Evolutionary conservation across 352 stramenopile species (phyloP).

Genomic region (Albugo laibachii): DNA sequence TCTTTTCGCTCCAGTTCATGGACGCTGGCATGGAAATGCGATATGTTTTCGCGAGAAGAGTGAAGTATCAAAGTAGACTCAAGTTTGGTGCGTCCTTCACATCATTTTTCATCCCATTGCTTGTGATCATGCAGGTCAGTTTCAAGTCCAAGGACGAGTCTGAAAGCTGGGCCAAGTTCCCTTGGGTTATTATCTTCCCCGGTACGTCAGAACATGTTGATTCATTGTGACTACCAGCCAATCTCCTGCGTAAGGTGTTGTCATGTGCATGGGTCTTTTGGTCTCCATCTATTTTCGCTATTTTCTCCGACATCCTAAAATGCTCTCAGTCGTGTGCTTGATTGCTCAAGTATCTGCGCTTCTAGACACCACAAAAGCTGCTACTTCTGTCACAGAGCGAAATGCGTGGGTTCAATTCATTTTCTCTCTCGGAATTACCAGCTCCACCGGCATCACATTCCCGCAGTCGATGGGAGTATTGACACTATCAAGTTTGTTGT

Average conservation of each 20-base stretch:
- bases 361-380: constrained; percentile 50
- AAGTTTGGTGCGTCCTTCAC: constrained; percentile 58
- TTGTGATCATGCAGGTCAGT: constrained; percentile 73
- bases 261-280: constrained; percentile 52
- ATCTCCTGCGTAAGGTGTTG: constrained; percentile 15
- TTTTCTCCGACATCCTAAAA: constrained; percentile 32
- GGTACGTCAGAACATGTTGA: constrained; percentile 4
- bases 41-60: constrained; percentile 20
- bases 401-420: constrained; percentile 80
- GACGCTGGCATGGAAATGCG: constrained; percentile 45
- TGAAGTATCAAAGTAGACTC: constrained; percentile 55
- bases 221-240: neutral
- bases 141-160: constrained; percentile 48
- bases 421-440: constrained; percentile 66
- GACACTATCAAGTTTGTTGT: constrained; percentile 35
- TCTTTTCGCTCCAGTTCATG: constrained; percentile 47
- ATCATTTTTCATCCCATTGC: constrained; percentile 61
- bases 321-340: constrained; percentile 39
- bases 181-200: constrained; percentile 65
- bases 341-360: constrained; percentile 52
- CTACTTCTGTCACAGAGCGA: constrained; percentile 47
- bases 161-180: constrained; percentile 44
- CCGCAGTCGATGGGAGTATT: constrained; percentile 40
- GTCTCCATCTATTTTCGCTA: constrained; percentile 35
- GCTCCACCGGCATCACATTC: constrained; percentile 56